phyloP scores from a whole-genome alignment of 225 moss, liverwort and hornwort genomes.

The Bryoerythrophyllum caledonicum region DNA sequence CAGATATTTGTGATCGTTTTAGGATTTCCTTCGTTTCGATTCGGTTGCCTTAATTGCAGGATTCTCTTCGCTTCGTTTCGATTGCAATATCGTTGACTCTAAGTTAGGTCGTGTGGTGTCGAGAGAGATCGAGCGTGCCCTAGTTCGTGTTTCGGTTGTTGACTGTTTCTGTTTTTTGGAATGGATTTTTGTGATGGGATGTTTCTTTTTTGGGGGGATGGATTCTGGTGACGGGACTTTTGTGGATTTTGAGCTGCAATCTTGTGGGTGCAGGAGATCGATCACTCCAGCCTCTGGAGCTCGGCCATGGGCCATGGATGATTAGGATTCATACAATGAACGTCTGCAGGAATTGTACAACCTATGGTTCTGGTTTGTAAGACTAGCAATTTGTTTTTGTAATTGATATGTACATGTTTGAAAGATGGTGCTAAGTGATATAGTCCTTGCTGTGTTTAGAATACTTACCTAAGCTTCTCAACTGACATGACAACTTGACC shows the following conservation, averaged over 20 bases:
- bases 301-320: constrained; percentile 12
- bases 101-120: background rate
- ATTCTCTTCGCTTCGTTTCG: background rate
- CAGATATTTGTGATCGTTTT: background rate
- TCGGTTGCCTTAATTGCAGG: background rate
- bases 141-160: background rate
- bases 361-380: background rate
- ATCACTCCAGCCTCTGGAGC: constrained; percentile 67
- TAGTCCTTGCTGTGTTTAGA: background rate
- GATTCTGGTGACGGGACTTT: too few relatives aligned
- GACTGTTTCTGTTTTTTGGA: background rate
- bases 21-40: background rate
- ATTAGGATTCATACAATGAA: background rate
- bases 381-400: background rate
- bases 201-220: background rate
- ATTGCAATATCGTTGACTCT: background rate
- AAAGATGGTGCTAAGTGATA: too few relatives aligned
- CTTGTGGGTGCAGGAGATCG: constrained; percentile 51
- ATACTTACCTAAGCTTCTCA: background rate
- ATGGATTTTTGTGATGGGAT: background rate
- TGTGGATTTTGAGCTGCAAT: background rate
- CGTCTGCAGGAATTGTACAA: background rate
- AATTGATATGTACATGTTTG: background rate
- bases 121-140: background rate
- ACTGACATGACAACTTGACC: background rate